These are phyloP conservation scores for Plasmodium coatneyi DNA, from an alignment of 169 alveolate species.

Conservation along the genomic window DNA sequence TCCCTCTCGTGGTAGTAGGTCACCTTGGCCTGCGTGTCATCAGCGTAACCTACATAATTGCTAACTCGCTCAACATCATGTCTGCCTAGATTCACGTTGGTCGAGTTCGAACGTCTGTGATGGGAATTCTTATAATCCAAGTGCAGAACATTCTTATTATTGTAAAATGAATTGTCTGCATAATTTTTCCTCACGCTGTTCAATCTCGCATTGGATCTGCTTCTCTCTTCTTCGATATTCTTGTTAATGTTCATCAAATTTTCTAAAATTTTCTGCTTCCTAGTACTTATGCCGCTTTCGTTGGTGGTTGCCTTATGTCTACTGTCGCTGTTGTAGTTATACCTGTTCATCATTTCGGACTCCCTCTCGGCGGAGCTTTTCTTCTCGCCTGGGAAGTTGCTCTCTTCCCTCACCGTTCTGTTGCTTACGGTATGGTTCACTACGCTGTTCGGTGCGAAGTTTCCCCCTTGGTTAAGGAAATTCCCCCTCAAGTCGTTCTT, in stretches of 20 bases:
- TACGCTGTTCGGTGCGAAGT: neutral
- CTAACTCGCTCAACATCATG: constrained; percentile 6
- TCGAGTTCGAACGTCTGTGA: constrained; percentile 66
- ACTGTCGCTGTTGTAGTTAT: constrained; percentile 27
- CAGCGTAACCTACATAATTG: constrained; percentile 44
- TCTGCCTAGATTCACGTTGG: constrained; percentile 48
- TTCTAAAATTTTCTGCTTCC: constrained; percentile 13
- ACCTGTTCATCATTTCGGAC: neutral
- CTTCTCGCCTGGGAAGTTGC: neutral
- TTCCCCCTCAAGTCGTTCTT: constrained; percentile 34
- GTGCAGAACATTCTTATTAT: constrained; percentile 7
- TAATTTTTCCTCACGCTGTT: neutral
- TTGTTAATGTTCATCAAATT: constrained; percentile 44
- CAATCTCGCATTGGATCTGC: neutral
- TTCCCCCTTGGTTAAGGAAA: constrained; percentile 8
- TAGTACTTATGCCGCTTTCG: constrained; percentile 13
- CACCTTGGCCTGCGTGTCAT: constrained; percentile 57
- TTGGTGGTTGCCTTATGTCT: constrained; percentile 9
- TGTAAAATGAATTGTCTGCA: constrained; percentile 20
- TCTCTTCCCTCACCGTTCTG: constrained; percentile 9
- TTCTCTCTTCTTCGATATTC: constrained; percentile 11
- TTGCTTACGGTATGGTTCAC: constrained; percentile 12
- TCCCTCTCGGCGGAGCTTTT: constrained; percentile 36
- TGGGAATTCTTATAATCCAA: constrained; percentile 19
- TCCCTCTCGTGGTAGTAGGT: constrained; percentile 35